Evolutionary conservation across 2,329 filamentous ascomycete genomes (phyloP), one percentile per base, ranked within the genome.

Genomic region (Cryphonectria carpinicola): DNA sequence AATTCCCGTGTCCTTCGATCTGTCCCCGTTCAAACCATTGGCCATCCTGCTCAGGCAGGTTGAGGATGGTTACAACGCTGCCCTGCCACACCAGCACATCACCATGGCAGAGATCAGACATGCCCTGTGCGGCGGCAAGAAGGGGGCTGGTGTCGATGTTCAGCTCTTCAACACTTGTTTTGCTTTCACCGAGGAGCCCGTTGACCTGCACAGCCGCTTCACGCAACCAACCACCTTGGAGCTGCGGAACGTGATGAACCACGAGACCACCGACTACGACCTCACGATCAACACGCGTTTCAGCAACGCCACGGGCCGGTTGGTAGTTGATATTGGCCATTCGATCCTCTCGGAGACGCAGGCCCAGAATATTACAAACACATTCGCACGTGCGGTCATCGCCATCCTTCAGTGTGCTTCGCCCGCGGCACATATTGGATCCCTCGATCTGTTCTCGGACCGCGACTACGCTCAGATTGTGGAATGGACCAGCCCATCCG

Each of bases 391-490:
- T 35, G 84, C 88, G 0, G 77, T 90, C 22, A 79, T 82, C 17
- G 78, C 82, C 25, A 82, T 88, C 1, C 73, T 89, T 17, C 78
- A 81, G 63, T 71, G 71, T 46, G 60, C 69, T 19, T 66, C 70
- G 39, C 37, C 71, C 13, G 66, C 71, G 2, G 76, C 78, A 4
- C 82, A 84, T 0, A 79, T 81, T 13, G 80, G 78, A 22, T 77
- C 79, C 4, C 78, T 86, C 37, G 84, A 88, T 76, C 80, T 88
- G 3, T 88, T 89, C 74, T 88, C 83, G 17, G 84, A 87, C 64
- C 80, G 84, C 11, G 88, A 90, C 73, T 84, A 85, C 72, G 81
- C 84, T 5, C 86, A 88, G 69, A 84, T 89, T 58, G 76, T 85
- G 10, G 82, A 83, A 6, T 88, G 87, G 79, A 87, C 86, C 66